Evolutionary conservation across 495 filamentous ascomycete genomes (phyloP), one percentile per base, ranked within the genome.

Genomic region (Hapsidospora chrysogenum): DNA sequence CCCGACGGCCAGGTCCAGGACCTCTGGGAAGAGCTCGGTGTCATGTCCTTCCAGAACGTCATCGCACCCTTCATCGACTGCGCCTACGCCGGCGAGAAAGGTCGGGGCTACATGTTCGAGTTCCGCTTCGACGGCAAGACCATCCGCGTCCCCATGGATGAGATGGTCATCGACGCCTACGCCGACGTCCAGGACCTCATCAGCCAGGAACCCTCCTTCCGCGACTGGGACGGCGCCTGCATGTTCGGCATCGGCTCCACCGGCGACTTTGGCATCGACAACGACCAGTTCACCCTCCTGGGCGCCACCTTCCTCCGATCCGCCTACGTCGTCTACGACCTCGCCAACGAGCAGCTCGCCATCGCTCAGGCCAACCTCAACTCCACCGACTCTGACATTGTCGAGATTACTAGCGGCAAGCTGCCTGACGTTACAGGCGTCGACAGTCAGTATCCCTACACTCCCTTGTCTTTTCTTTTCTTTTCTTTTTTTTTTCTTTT

Each of bases 321-420:
- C 37, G 84, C 87, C 2, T 97, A 96, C 47, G 81, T 95, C 18
- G 89, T 96, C 0, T 95, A 89, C 49, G 87, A 95, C 45, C 64
- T 95, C 8, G 59, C 59, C 9, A 85, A 86, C 50, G 77, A 87
- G 53, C 63, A 86, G 57, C 81, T 96, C 39, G 80, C 72, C 11
- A 55, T 97, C 17, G 89, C 83, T 5, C 81, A 85, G 47, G 85
- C 87, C 11, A 79, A 80, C 30, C 79, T 89, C 57, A 82, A 94
- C 48, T 63, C 72, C 19, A 76, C 72, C 0, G 51, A 52, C 5
- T 65, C 62, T 34, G 53, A 42, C 33, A 40, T 72, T 17, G 35
- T 66, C 2, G 66, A 67, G 39, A 58, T 71, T 16, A 32, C 26
- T 5, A 39, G 58, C 6, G 36, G 36, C 17, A 53, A 55, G 9